A percentile compares a stretch with the other conserved stretches of the same genome.
Conservation (phyloP, 495 filamentous ascomycete genomes). For the Parathielavia hyrcaniae region DNA sequence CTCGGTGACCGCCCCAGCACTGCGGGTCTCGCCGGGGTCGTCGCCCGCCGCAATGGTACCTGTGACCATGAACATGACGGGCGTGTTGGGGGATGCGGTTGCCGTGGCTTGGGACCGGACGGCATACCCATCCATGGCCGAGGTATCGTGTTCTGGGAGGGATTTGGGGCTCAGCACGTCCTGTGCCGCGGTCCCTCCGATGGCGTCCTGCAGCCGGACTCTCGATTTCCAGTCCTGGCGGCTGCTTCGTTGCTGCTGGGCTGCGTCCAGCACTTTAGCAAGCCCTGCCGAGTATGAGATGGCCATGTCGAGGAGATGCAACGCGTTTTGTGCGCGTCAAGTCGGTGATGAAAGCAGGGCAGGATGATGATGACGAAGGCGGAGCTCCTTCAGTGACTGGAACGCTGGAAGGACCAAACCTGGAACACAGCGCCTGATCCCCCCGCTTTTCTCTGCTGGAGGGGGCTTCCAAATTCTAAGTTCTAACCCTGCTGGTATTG, state of each 20-base stretch:
- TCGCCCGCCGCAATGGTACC: background rate
- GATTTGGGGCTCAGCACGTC: background rate
- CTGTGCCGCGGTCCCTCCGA: background rate
- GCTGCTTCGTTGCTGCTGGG: background rate
- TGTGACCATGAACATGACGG: background rate
- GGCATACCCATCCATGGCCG: constrained; percentile 8
- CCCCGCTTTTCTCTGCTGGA: no score
- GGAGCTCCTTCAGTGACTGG: no score
- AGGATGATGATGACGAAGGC: no score
- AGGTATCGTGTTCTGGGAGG: background rate
- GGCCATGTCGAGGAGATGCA: background rate
- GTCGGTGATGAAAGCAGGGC: no score
- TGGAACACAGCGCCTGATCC: no score
- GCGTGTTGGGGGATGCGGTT: background rate
- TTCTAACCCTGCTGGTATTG: no score
- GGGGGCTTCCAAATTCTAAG: no score
- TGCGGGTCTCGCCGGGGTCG: background rate
- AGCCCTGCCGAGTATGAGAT: background rate
- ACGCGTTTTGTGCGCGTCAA: no score
- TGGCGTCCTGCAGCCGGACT: background rate
- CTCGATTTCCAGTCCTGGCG: background rate
- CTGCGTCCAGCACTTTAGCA: background rate
- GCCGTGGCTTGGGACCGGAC: background rate
- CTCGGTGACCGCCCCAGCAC: no score
- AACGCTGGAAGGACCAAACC: no score